Base-by-base conservation (phyloP, 768 basidiomycete genomes). In the Omphalotus guepiniiformis region DNA sequence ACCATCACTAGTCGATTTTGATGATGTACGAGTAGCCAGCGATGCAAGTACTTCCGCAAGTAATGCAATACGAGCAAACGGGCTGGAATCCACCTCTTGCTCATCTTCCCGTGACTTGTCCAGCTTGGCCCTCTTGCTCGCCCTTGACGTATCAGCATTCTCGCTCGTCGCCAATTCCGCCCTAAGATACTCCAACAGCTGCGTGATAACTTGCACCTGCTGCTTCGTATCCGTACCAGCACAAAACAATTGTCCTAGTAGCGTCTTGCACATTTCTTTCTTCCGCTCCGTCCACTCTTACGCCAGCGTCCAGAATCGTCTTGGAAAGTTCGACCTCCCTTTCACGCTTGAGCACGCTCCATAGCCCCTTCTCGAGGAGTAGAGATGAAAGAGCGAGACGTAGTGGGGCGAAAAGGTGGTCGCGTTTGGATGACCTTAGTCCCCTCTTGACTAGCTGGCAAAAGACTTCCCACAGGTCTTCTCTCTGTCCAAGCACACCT, bases 11-110 rank as follows among this genome's bases (percentile, higher is more conserved):
- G 34, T 36, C 15, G 44, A 37, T 4, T 26, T 26, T n/a, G 44
- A 18, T 12, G 16, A 6, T 8, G 44, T 16, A 16, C 34, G 35
- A 18, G 38, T 22, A 3, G 44, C 35, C 9, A 46, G 23, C n/a
- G 83, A 72, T 26, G 74, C 79, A 9, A 94, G 64, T 21, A 87
- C 74, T 62, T 95, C 93, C 1, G 80, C 74, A 21, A 93, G 63
- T 16, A 85, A 60, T 16, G 66, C 76, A 45, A 92, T 61, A 3
- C 73, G 65, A 8, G 74, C 68, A 21, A 84, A 61, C 8, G 60
- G 26, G 57, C 30, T 70, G 67, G 19, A 72, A 68, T 16, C 71
- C 57, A 21, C 65, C 47, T 16, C 68, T n/a, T 19, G 3, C 5
- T 13, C 18, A 25, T 12, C 22, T 4, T 25, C 74, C 27, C 54